phyloP scores from a whole-genome alignment of 345 rosid species.

The Theobroma cacao region DNA sequence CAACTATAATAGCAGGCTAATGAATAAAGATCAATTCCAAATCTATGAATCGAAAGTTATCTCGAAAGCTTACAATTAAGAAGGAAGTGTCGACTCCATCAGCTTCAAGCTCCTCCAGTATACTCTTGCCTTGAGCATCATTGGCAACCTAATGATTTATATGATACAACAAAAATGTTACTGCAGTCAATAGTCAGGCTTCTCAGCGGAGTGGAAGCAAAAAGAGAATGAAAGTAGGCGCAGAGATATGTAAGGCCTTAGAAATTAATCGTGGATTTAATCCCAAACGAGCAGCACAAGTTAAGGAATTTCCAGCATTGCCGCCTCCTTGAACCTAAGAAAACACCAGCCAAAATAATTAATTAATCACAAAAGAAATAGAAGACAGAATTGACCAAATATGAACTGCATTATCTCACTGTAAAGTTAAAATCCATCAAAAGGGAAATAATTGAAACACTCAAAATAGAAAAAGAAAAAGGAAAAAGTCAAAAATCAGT shows the following conservation, averaged over 20 bases:
- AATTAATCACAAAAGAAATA: not conserved
- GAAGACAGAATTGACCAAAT: not conserved
- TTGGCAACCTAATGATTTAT: slow-evolving; percentile 13
- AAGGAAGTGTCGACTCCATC: slow-evolving; percentile 17
- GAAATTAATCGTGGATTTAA: slow-evolving; percentile 59
- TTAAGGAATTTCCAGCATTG: slow-evolving; percentile 63
- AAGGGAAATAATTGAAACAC: not conserved
- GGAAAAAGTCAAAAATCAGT: not conserved
- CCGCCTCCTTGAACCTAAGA: slow-evolving; percentile 73
- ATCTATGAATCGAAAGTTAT: not conserved
- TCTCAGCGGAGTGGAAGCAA: not conserved
- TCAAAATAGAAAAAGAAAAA: not conserved
- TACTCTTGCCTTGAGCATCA: slow-evolving; percentile 14
- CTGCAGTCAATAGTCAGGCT: not conserved
- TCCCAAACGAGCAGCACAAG: slow-evolving; percentile 65
- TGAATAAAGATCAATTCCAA: not conserved
- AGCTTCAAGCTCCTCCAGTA: slow-evolving; percentile 18
- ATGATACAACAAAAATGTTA: not conserved
- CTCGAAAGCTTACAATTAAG: slow-evolving; percentile 1
- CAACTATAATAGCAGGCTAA: not conserved
- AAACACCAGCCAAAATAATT: not conserved
- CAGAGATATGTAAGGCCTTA: slow-evolving; percentile 34
- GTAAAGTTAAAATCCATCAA: not conserved
- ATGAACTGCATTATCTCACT: not conserved
- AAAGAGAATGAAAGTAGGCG: not conserved